Evolutionary conservation across 441 rosid species (phyloP), one percentile per base, ranked within the genome.

Genomic region (Adansonia rubrostipa): DNA sequence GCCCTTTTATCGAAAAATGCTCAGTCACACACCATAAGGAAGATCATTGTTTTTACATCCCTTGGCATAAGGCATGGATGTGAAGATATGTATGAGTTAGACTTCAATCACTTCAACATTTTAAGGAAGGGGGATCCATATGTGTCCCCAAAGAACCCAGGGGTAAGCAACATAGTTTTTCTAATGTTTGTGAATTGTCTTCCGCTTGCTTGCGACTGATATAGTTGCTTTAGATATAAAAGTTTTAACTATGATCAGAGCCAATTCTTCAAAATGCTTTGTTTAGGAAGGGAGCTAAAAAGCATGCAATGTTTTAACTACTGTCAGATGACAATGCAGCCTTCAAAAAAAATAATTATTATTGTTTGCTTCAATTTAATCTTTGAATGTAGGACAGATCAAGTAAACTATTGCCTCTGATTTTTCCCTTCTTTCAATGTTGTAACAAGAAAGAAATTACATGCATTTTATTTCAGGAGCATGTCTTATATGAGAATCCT

Each of bases 1-100:
- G 67, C 47, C 19, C 86, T 87, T 33, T 45, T 11, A 48, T 28
- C 24, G 65, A 88, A 84, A 79, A 88, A 87, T 77, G 88, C 90
- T 58, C 90, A 87, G 77, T 86, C 89, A 61, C 91, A 88, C 81
- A 87, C 93, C 68, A 85, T 84, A 60, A 84, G 93, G 78, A 88
- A 88, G 79, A 87, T 90, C 62, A 79, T 88, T 66, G 89, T 84
- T 24, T 90, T 88, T 33, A 80, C 92, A 4, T 86, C 88, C 51
- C 88, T 90, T 13, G 85, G 92, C 24, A 87, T 85, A 71, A 84
- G 85, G 84, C 88, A 88, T 73, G 93, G 93, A 20, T 87, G 88
- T 71, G 92, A 88, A 78, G 92, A 88, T 65, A 83, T 87, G 82
- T 79, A 85, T 15, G 93, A 88, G 74, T 66, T 90, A 50, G 89